Evolutionary conservation across 2,329 filamentous ascomycete species (phyloP).

Genomic region (Plectosphaerella sp.): DNA sequence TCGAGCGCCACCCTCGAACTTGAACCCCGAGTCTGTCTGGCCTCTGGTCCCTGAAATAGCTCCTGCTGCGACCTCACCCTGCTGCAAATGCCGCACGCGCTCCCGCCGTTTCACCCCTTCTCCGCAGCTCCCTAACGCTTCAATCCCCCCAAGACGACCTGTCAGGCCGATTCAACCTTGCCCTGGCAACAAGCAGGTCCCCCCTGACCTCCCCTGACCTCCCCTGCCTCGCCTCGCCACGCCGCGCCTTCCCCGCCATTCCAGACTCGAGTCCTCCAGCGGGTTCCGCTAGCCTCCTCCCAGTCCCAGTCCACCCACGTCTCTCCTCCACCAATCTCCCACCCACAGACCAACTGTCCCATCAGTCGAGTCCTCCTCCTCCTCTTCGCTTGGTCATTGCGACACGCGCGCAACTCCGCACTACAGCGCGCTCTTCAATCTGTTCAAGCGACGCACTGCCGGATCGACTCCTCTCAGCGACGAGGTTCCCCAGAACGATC

Average conservation of each 20-base stretch:
- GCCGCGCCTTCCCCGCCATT: background rate
- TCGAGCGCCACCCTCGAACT: too few relatives aligned
- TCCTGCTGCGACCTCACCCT: too few relatives aligned
- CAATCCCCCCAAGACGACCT: background rate
- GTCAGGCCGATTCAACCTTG: background rate
- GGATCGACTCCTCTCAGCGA: too few relatives aligned
- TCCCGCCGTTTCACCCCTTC: background rate
- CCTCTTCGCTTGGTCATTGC: background rate
- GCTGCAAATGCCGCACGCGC: background rate
- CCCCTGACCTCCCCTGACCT: background rate
- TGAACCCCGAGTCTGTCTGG: too few relatives aligned
- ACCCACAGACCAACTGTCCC: background rate
- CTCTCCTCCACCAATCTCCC: background rate
- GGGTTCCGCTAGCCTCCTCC: too few relatives aligned
- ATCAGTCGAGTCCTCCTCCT: slow-evolving; percentile 2
- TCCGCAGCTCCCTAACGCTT: background rate
- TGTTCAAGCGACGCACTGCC: too few relatives aligned
- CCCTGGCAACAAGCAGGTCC: background rate
- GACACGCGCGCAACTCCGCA: slow-evolving; percentile 5
- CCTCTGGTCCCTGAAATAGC: too few relatives aligned
- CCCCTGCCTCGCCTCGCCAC: background rate
- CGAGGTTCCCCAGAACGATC: slow-evolving; percentile 8
- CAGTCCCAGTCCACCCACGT: too few relatives aligned
- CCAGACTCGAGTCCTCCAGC: background rate
- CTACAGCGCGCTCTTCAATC: background rate